Base-by-base conservation (phyloP, 768 basidiomycete species). In the Termitomyces sp. region DNA sequence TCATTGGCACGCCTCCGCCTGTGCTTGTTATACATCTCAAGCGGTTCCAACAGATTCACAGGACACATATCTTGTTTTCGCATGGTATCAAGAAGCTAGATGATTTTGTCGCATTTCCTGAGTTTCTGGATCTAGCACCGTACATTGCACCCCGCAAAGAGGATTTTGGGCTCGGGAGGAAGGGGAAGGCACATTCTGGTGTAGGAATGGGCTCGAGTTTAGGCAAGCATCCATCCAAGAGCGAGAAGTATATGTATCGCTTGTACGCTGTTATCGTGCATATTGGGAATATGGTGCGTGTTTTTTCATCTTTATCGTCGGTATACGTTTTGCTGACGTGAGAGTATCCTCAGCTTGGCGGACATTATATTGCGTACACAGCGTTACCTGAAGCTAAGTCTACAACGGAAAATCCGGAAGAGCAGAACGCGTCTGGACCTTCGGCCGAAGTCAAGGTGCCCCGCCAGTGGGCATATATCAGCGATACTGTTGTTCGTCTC, bases 11-110 rank as follows among this genome's bases (percentile, higher is more conserved):
- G 0, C 87, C 91, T 1, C 96, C 96, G 0, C 92, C 94, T 0
- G 83, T 97, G 37, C 84, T 98, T 60, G 91, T 96, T 55, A 84
- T 98, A 61, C 96, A 98, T 67, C 82, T 97, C 54, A 98, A 98
- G 76, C 84, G 96, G 50, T 98, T 98, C 76, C 93, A 96, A 74
- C 94, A 96, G 69, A 81, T 88, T 8, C 78, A 80, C 45, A 89
- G 88, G 74, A 79, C 81, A 56, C 80, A 84, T 5, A 73, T 85
- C 60, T 74, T 87, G 60, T 86, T 88, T 67, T 83, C 87, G 42
- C 83, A 83, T 50, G 86, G 86, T 20, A 90, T 90, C 73, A 92
- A 92, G 79, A 96, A 96, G 76, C 74, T 96, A 58, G 96, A 98
- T 66, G 94, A 96, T 68, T 94, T 86, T 64, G 86, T 97, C 31